A percentile compares a stretch with the other conserved stretches of the same genome.
phyloP scores from a whole-genome alignment of 2,329 filamentous ascomycete genomes.

The Pseudocercospora fuligena region DNA sequence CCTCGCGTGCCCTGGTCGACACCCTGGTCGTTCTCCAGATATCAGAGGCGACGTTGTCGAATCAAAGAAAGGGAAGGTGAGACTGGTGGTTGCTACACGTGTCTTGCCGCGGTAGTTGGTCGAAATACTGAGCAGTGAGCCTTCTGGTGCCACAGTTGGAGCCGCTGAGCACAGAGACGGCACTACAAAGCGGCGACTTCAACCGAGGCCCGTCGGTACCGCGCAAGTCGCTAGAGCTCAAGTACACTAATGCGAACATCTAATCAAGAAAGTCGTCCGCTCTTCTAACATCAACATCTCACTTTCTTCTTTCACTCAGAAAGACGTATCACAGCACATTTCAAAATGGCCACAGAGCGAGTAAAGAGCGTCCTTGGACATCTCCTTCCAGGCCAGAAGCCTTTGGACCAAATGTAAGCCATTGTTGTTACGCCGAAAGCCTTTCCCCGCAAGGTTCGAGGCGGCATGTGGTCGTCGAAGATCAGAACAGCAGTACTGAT shows the following conservation, averaged over 20 bases:
- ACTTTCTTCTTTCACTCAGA: conserved; percentile 7
- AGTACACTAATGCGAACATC: conserved; percentile 3
- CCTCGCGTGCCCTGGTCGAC: not conserved
- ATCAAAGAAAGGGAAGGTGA: not conserved
- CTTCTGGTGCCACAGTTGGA: not conserved
- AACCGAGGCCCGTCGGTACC: conserved; percentile 6
- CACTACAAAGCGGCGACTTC: not conserved
- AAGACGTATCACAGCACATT: conserved; percentile 1
- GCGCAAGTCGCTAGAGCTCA: not conserved
- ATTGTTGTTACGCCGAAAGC: not conserved
- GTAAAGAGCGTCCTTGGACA: conserved; percentile 88
- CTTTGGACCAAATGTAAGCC: conserved; percentile 76
- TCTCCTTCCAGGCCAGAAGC: conserved; percentile 71
- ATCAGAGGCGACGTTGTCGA: conserved; percentile 1
- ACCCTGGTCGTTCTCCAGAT: conserved; percentile 4
- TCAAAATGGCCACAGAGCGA: conserved; percentile 79
- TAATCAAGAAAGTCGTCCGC: conserved; percentile 4
- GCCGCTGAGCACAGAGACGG: not conserved
- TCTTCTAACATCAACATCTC: conserved; percentile 7
- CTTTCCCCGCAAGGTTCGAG: conserved; percentile 61
- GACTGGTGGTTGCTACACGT: not conserved
- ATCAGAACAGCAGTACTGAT: conserved; percentile 16
- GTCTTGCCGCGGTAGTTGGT: conserved; percentile 1
- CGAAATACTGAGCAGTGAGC: not conserved
- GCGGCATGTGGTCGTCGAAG: not conserved